A percentile compares a stretch with the other conserved stretches of the same genome.
Evolutionary conservation across 108 stramenopile species (phyloP).

Genomic region (Tribonema minus): DNA sequence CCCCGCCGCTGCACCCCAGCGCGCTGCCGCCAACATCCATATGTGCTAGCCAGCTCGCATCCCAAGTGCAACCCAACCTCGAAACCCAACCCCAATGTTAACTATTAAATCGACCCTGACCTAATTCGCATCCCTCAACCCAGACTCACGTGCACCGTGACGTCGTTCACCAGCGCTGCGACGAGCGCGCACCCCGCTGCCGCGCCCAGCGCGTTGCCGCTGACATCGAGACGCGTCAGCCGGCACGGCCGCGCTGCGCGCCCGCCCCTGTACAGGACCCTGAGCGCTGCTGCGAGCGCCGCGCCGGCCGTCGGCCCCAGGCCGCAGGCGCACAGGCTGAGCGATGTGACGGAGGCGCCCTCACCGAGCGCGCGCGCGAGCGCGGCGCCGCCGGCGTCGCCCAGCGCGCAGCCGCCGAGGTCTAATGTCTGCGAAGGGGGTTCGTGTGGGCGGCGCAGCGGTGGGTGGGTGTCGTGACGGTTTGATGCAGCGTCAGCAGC

Average conservation of each 20-base stretch:
- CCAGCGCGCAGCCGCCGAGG: constrained; percentile 22
- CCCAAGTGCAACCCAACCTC: too few species aligned
- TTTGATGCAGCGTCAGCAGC: too few species aligned
- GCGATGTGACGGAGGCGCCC: constrained; percentile 8
- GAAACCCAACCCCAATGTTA: too few species aligned
- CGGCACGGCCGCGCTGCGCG: constrained; percentile 14
- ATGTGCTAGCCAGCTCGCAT: too few species aligned
- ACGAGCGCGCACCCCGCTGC: constrained; percentile 19
- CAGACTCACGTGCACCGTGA: too few species aligned
- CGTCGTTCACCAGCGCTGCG: constrained; percentile 8
- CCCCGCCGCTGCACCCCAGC: too few species aligned
- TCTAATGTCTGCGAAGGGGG: neutral
- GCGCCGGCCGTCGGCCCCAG: constrained; percentile 11
- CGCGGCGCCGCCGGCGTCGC: constrained; percentile 7
- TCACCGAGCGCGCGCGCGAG: constrained; percentile 17
- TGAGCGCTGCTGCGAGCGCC: constrained; percentile 24
- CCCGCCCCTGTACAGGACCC: constrained; percentile 11
- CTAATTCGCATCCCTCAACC: too few species aligned
- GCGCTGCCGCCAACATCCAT: too few species aligned
- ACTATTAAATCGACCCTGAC: too few species aligned
- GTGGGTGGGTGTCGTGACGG: too few species aligned
- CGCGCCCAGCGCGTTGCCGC: constrained; percentile 20
- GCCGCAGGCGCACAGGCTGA: constrained; percentile 11
- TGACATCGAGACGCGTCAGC: constrained; percentile 12
- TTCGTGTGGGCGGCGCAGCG: too few species aligned